Conservation (phyloP, 768 basidiomycete species). For the Strobilomyces echinocephalus region DNA sequence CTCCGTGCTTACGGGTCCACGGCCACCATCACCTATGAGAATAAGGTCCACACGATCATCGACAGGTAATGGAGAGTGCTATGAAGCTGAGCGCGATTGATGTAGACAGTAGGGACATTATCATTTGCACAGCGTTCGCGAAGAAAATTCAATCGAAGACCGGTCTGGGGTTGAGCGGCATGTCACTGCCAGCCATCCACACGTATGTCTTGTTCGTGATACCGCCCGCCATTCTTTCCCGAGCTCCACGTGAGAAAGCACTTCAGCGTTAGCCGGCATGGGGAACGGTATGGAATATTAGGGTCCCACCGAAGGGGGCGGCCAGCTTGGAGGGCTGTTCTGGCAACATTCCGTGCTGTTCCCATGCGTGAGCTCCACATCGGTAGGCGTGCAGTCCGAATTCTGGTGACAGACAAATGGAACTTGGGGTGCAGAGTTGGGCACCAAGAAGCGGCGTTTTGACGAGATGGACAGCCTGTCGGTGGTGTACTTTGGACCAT, state of each 20-base stretch:
- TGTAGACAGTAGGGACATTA: too few species aligned
- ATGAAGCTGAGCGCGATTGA: too few species aligned
- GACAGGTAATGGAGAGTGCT: too few species aligned
- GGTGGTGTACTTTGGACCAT: too few species aligned
- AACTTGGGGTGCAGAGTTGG: too few species aligned
- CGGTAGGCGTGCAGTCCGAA: not conserved
- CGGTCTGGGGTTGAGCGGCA: not conserved
- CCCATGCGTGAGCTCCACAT: not conserved
- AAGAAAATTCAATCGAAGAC: not conserved
- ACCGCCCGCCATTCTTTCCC: not conserved
- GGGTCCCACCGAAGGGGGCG: slow-evolving; percentile 9
- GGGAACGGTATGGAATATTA: not conserved
- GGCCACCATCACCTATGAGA: too few species aligned
- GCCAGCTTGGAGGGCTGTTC: not conserved
- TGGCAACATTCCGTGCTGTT: not conserved
- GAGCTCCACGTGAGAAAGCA: not conserved
- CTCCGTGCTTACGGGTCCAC: not conserved
- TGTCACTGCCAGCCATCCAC: not conserved
- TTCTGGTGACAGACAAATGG: too few species aligned
- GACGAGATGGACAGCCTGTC: too few species aligned
- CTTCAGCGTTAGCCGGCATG: not conserved
- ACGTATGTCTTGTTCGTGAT: not conserved
- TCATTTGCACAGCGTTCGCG: too few species aligned
- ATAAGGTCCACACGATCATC: not conserved
- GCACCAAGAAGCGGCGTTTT: too few species aligned